Evolutionary conservation across 768 basidiomycete genomes (phyloP).

Genomic region (Podaxis mareebaensis): DNA sequence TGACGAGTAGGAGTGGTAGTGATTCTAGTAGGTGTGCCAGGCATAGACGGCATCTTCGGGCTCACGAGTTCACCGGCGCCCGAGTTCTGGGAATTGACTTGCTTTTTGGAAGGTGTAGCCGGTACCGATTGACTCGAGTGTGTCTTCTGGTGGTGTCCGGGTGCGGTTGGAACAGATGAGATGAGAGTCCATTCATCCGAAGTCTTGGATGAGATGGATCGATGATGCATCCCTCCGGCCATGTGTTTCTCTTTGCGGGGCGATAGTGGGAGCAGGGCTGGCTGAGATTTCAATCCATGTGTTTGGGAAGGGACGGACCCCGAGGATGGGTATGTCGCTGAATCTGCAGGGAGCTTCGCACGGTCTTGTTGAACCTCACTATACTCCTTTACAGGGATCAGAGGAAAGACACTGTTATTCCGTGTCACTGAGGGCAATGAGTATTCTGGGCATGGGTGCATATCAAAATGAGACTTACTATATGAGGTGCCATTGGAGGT

Average conservation of each 20-base stretch:
- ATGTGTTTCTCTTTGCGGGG: constrained; percentile 3
- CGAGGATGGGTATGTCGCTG: not conserved
- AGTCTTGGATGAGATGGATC: constrained; percentile 1
- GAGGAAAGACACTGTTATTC: not conserved
- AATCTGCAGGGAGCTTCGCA: not conserved
- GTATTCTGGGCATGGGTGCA: not conserved
- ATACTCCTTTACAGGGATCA: not conserved
- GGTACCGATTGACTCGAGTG: not conserved
- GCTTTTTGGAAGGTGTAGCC: constrained; percentile 5
- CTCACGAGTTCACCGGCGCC: not conserved
- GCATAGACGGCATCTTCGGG: not conserved
- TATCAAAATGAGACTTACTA: constrained; percentile 11
- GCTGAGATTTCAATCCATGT: not conserved
- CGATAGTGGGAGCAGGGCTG: not conserved
- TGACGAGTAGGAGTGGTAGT: not conserved
- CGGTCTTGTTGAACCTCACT: not conserved
- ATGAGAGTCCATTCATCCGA: constrained; percentile 10
- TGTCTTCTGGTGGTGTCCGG: not conserved
- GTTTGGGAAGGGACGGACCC: constrained; percentile 4
- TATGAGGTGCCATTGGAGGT: constrained; percentile 15
- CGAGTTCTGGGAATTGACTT: not conserved
- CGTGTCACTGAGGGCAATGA: constrained; percentile 4
- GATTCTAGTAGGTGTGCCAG: not conserved
- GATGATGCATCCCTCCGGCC: not conserved
- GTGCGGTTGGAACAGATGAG: not conserved